Evolutionary conservation across 2,329 filamentous ascomycete species (phyloP), one percentile per base, ranked within the genome.

Genomic region (Talaromyces pinophilus): DNA sequence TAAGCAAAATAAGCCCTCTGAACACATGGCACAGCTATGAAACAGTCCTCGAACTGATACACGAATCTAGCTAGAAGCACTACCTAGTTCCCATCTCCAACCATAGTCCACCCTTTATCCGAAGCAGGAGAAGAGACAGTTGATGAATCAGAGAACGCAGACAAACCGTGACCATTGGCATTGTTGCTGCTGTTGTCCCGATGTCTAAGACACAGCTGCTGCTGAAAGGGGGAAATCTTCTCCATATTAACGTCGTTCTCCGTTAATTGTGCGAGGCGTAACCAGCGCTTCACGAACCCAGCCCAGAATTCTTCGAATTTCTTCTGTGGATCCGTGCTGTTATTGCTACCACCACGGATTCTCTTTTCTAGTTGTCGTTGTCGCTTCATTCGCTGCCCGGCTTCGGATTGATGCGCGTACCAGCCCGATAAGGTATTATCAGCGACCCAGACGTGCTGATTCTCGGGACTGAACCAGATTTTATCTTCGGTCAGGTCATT

Each of bases 71-170:
- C 22, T 19, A 25, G 54, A 48, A 5, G 25, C 52, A 11, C 50
- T 33, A 33, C 30, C 25, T 52, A 44, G 17, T 44, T 48, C n/a
- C 25, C 55, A 44, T 42, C 55, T n/a, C 22, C 54, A 57, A 65
- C 28, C 44, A 65, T 60, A 15, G 44, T 59, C 63, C 55, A 65
- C 5, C 15, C 63, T 15, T 30, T 48, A 2, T 57, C 50, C 4
- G 6, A n/a, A 17, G 10, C 35, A 11, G 25, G 10, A 28, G 52
- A 13, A 57, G 54, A 40, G 30, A 3, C 33, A 1, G n/a, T 22
- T 15, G 33, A 38, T 15, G 33, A 38, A 15, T 38, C 33, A 2
- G 30, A 35, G 28, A 33, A 28, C 11, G 22, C 11, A 8, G 46
- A 50, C 13, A 13, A 35, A 4, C 7, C 28, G 2, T 35, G 28